These are phyloP conservation scores for Macrolepiota albuminosa DNA, from an alignment of 768 basidiomycete species.

Conservation along the genomic window DNA sequence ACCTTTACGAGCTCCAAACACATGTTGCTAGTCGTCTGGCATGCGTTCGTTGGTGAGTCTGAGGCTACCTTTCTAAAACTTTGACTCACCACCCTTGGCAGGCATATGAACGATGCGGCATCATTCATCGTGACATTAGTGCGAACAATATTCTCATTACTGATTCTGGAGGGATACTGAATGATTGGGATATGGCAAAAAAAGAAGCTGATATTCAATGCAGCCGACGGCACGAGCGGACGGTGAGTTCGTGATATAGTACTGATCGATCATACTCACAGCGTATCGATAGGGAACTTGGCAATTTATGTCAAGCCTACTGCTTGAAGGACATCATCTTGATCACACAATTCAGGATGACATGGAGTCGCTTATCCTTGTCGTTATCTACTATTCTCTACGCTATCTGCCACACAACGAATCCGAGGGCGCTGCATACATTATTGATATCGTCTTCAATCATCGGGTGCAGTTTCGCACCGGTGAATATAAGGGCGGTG, in stretches of 20 bases:
- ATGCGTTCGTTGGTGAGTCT: too few relatives aligned
- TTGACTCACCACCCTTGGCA: too few relatives aligned
- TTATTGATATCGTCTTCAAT: neutral
- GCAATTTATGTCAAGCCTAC: neutral
- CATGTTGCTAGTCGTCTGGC: too few relatives aligned
- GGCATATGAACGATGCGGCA: too few relatives aligned
- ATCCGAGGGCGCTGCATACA: neutral
- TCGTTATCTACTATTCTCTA: neutral
- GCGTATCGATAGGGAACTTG: conserved; percentile 1
- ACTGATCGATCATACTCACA: neutral
- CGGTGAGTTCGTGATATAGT: neutral
- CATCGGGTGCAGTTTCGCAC: neutral
- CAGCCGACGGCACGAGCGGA: too few relatives aligned
- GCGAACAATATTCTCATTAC: too few relatives aligned
- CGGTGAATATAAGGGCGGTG: neutral
- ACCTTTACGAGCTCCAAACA: too few relatives aligned
- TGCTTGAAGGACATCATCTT: neutral
- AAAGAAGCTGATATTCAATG: too few relatives aligned
- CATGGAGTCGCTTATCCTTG: neutral
- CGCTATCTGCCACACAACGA: neutral
- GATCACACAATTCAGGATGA: neutral
- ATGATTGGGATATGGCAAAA: too few relatives aligned
- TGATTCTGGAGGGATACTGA: too few relatives aligned
- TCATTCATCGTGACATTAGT: too few relatives aligned
- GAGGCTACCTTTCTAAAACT: too few relatives aligned